phyloP scores from a whole-genome alignment of 225 moss, liverwort and hornwort species.

The Anthoceros angustus region DNA sequence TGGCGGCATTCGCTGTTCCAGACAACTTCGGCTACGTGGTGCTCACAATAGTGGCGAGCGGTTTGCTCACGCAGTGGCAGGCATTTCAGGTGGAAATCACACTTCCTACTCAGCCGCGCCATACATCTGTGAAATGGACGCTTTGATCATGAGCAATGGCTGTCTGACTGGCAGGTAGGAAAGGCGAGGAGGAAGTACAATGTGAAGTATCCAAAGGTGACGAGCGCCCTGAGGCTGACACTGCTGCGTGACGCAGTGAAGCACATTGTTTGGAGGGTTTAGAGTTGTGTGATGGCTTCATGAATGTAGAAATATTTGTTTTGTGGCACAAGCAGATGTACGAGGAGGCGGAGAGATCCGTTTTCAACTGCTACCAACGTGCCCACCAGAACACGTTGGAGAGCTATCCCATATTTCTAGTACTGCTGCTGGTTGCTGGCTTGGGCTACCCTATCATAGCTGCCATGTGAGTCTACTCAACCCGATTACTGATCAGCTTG shows the following conservation, averaged over 20 bases:
- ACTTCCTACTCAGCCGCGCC: background rate
- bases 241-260: too few species aligned
- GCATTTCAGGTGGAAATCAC: slow-evolving; percentile 32
- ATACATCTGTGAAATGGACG: background rate
- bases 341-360: slow-evolving; percentile 55
- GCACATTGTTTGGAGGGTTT: too few species aligned
- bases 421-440: slow-evolving; percentile 48
- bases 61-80: slow-evolving; percentile 65
- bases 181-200: slow-evolving; percentile 13
- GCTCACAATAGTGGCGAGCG: slow-evolving; percentile 49
- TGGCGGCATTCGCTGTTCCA: slow-evolving; percentile 27
- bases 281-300: background rate
- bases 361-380: slow-evolving; percentile 88
- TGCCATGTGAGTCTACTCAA: slow-evolving; percentile 41
- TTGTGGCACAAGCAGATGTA: slow-evolving; percentile 44
- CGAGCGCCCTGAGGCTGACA: background rate
- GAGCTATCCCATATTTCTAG: slow-evolving; percentile 38
- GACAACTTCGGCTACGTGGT: slow-evolving; percentile 51
- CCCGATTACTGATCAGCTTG: too few species aligned
- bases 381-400: slow-evolving; percentile 81
- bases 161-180: slow-evolving; percentile 13
- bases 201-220: slow-evolving; percentile 30
- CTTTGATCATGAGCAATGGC: slow-evolving; percentile 15
- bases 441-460: slow-evolving; percentile 61
- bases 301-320: background rate